Base-by-base conservation (phyloP, 352 stramenopile species). In the Pythium oligandrum region DNA sequence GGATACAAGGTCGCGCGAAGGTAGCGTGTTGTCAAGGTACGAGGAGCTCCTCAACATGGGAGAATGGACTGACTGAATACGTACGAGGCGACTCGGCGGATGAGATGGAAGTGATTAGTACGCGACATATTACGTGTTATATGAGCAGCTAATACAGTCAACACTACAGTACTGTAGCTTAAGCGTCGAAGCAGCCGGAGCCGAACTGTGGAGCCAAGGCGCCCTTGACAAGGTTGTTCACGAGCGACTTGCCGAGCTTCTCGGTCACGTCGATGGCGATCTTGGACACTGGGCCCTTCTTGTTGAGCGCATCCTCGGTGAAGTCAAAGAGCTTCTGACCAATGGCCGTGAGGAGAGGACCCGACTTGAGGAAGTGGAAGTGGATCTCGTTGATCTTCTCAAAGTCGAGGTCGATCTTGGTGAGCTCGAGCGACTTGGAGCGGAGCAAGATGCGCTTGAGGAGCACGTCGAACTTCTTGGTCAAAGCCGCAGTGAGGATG, bases 281-380 rank as follows among this genome's bases (percentile, higher is more conserved):
- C 8, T 67, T 78, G 70, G 82, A 83, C 36, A 73, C 55, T 53
- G 74, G 61, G 52, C 68, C 70, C 73, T 84, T 86, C 69, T 84
- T 83, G 73, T 87, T 87, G 49, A 84, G 44, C 48, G 71, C 56
- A 11, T 68, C 59, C 8, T 66, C 70, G 31, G 68, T 79, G 57
- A 86, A 81, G 48, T 68, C 48, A 7, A 82, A 54, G 44, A 86
- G 63, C 40, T 54, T 44, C 63, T 83, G 76, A 48, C 66, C 66
- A 48, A 86, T 58, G 50, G 68, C 63, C 30, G 62, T 66, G 51
- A 83, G 54, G 48, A 84, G 65, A 36, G 66, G 55, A 53, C 62
- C 51, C 8, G 67, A 69, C 53, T 69, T 61, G 37, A 66, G 48
- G 54, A 84, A 75, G 47, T 72, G 66, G 40, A 84, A 74, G 40